phyloP scores from a whole-genome alignment of 305 asterid species.

The Solanum chacoense region DNA sequence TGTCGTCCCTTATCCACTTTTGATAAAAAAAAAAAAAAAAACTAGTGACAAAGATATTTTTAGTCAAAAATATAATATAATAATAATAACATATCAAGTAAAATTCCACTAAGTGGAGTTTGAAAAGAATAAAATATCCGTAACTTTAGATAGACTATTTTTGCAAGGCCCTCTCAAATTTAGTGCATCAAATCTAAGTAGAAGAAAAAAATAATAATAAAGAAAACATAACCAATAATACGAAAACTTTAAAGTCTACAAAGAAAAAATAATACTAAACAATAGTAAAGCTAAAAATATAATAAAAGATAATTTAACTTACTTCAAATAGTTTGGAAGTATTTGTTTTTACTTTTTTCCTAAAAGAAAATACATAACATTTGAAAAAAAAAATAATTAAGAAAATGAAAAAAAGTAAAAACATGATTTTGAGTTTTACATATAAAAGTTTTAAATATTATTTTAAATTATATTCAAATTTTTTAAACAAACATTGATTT shows the following conservation, averaged over 20 bases:
- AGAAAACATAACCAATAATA: too few relatives aligned
- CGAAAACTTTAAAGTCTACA: not conserved
- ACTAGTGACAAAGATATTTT: not conserved
- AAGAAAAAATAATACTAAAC: too few relatives aligned
- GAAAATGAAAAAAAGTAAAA: not conserved
- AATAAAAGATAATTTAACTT: not conserved
- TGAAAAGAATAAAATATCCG: rapidly evolving
- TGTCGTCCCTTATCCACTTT: not conserved
- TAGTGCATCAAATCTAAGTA: not conserved
- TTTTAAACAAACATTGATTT: not conserved
- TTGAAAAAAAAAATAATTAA: not conserved
- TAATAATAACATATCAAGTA: too few relatives aligned
- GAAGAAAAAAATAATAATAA: too few relatives aligned
- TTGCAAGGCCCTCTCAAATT: too few relatives aligned
- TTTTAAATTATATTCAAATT: too few relatives aligned
- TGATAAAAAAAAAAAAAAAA: not conserved
- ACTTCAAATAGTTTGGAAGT: not conserved
- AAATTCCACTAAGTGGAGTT: too few relatives aligned
- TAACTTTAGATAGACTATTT: not conserved
- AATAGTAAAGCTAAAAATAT: not conserved
- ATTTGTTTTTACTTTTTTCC: not conserved
- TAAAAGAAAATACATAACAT: not conserved
- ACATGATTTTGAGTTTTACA: not conserved
- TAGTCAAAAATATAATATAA: too few relatives aligned
- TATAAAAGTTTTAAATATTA: not conserved